Evolutionary conservation across 164 flowering plant genomes (phyloP).

Genomic region (Nymphaea colorata): DNA sequence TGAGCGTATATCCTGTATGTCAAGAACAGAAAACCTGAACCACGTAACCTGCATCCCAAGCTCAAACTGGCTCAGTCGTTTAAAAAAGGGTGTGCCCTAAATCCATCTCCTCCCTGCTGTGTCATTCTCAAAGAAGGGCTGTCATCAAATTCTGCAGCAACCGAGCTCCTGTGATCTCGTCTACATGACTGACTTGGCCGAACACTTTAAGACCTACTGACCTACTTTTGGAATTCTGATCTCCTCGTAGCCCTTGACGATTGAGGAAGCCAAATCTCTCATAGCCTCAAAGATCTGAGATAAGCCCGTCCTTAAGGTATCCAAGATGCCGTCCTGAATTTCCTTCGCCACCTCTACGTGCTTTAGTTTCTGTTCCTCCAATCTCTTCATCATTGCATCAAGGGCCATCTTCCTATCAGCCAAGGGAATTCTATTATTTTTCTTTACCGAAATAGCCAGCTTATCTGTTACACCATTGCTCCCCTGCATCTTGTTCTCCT

Average conservation of each 20-base stretch:
- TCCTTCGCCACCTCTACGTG: conserved; percentile 59
- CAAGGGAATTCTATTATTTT: conserved; percentile 36
- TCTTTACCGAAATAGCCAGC: conserved; percentile 30
- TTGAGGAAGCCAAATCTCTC: conserved; percentile 48
- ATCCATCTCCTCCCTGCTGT: too few relatives aligned
- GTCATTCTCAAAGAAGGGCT: too few relatives aligned
- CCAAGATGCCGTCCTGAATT: conserved; percentile 61
- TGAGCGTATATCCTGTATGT: too few relatives aligned
- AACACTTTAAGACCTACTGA: too few relatives aligned
- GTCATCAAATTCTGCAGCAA: too few relatives aligned
- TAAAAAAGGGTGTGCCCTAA: too few relatives aligned
- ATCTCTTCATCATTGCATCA: conserved; percentile 55
- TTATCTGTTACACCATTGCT: background rate
- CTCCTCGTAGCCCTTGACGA: conserved; percentile 55
- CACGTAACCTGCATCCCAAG: too few relatives aligned
- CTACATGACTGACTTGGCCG: too few relatives aligned
- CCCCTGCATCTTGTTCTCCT: conserved; percentile 18
- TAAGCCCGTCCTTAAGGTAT: conserved; percentile 64
- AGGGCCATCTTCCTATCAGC: conserved; percentile 71
- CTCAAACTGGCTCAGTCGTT: too few relatives aligned
- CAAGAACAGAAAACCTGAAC: too few relatives aligned
- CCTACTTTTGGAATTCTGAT: conserved; percentile 33
- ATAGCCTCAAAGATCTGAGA: conserved; percentile 76
- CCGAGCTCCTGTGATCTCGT: too few relatives aligned
- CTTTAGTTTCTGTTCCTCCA: conserved; percentile 60